These are phyloP conservation scores for Pseudogymnoascus sp. DNA, from an alignment of 2,329 filamentous ascomycete genomes.

Conservation along the genomic window DNA sequence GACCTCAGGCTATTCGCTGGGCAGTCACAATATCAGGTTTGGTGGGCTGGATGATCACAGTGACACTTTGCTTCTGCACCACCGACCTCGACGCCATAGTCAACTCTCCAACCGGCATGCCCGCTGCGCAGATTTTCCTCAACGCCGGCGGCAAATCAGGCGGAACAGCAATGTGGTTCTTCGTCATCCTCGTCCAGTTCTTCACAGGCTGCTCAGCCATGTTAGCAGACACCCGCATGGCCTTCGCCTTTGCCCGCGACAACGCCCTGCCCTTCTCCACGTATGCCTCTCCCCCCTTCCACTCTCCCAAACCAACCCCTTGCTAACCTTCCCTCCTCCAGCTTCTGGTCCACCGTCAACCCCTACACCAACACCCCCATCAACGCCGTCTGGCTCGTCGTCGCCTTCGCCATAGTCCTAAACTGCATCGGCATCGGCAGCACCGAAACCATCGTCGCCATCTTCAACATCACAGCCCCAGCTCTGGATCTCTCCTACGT, in stretches of 20 bases:
- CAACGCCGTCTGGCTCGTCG: constrained; percentile 57
- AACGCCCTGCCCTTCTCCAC: constrained; percentile 52
- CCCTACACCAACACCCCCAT: constrained; percentile 48
- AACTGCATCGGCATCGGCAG: constrained; percentile 45
- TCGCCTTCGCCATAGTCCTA: constrained; percentile 45
- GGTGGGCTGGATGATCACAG: constrained; percentile 54
- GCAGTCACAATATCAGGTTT: constrained; percentile 53
- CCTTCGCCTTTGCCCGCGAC: constrained; percentile 53
- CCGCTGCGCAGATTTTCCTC: constrained; percentile 51
- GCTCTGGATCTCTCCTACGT: constrained; percentile 48
- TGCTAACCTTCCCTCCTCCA: constrained; percentile 24
- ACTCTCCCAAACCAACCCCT: neutral
- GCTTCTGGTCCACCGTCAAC: constrained; percentile 46
- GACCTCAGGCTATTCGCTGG: constrained; percentile 50
- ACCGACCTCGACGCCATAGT: constrained; percentile 50
- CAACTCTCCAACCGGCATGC: constrained; percentile 49
- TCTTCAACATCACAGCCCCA: constrained; percentile 46
- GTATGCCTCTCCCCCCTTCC: constrained; percentile 29
- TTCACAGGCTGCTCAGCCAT: constrained; percentile 58
- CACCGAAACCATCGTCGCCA: constrained; percentile 42
- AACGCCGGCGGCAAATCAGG: constrained; percentile 50
- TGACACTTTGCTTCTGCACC: constrained; percentile 57
- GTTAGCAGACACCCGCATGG: constrained; percentile 56
- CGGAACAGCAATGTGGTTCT: constrained; percentile 54
- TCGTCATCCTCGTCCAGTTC: constrained; percentile 55